Conservation (phyloP, 768 basidiomycete genomes). For the Postia placenta region DNA sequence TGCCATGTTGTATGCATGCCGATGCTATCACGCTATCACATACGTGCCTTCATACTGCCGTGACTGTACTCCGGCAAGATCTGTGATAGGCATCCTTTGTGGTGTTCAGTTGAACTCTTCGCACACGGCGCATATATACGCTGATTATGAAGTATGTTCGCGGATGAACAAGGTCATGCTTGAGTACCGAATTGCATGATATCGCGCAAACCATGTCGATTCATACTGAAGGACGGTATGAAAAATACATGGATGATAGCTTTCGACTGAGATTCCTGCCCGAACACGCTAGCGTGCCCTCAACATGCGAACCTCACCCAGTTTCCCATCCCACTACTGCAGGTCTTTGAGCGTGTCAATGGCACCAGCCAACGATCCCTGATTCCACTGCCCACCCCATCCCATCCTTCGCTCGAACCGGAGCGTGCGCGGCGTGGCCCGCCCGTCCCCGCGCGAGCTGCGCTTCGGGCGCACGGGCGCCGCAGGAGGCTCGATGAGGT, state of each 20-base stretch:
- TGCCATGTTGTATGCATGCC: background rate
- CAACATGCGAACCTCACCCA: background rate
- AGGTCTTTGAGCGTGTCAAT: constrained; percentile 17
- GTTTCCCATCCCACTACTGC: background rate
- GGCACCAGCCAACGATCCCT: constrained; percentile 14
- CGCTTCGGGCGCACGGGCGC: constrained; percentile 1
- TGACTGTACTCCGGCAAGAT: too few species aligned
- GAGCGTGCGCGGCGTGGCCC: constrained; percentile 18
- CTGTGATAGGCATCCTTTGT: too few species aligned
- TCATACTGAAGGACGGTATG: too few species aligned
- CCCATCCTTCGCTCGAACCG: constrained; percentile 20
- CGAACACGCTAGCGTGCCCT: background rate
- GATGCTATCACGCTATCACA: background rate
- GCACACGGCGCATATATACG: too few species aligned
- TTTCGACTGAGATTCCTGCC: background rate
- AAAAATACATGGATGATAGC: too few species aligned
- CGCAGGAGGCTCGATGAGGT: constrained; percentile 1
- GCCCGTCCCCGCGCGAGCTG: background rate
- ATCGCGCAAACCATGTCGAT: too few species aligned
- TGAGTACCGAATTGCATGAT: too few species aligned
- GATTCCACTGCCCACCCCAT: constrained; percentile 21
- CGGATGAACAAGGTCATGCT: too few species aligned
- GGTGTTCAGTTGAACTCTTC: too few species aligned
- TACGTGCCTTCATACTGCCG: too few species aligned
- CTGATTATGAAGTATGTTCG: too few species aligned